Evolutionary conservation across 495 filamentous ascomycete species (phyloP).

Genomic region (Penicilliopsis zonata): DNA sequence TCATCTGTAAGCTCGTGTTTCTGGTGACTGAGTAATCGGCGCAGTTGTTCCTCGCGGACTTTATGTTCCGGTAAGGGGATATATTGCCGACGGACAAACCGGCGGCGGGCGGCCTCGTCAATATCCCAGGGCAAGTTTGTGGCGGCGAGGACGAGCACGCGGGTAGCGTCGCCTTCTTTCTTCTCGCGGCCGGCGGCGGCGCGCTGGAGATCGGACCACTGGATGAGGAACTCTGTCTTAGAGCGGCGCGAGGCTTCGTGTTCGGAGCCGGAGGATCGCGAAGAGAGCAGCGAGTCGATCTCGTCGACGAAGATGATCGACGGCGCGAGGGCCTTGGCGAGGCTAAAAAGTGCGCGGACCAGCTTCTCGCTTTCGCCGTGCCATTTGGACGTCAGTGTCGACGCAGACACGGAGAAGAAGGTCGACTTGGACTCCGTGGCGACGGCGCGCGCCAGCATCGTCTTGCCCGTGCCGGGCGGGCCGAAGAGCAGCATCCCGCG

Average conservation of each 20-base stretch:
- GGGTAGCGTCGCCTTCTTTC: constrained; percentile 67
- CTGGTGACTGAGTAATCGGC: constrained; percentile 69
- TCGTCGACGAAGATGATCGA: constrained; percentile 99
- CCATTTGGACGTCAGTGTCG: constrained; percentile 90
- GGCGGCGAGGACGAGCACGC: constrained; percentile 88
- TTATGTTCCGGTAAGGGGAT: constrained; percentile 83
- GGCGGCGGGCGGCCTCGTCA: constrained; percentile 82
- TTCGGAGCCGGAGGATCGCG: constrained; percentile 71
- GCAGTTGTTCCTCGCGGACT: constrained; percentile 67
- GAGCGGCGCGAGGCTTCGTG: constrained; percentile 89
- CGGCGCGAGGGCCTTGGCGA: constrained; percentile 83
- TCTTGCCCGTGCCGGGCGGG: constrained; percentile 94
- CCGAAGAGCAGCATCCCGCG: constrained; percentile 95
- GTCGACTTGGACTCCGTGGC: constrained; percentile 92
- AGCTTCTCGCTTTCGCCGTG: constrained; percentile 95
- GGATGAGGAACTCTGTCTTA: constrained; percentile 96
- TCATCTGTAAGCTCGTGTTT: constrained; percentile 64
- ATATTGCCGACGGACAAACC: constrained; percentile 92
- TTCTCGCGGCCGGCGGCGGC: constrained; percentile 81
- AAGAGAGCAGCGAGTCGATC: constrained; percentile 87
- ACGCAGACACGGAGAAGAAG: constrained; percentile 95
- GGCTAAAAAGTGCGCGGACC: constrained; percentile 79
- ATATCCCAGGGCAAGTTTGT: constrained; percentile 98
- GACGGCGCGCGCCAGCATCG: constrained; percentile 92
- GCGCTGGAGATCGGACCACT: constrained; percentile 88